These are phyloP conservation scores for Glycine soja DNA, from an alignment of 306 rosid genomes.

Conservation along the genomic window DNA sequence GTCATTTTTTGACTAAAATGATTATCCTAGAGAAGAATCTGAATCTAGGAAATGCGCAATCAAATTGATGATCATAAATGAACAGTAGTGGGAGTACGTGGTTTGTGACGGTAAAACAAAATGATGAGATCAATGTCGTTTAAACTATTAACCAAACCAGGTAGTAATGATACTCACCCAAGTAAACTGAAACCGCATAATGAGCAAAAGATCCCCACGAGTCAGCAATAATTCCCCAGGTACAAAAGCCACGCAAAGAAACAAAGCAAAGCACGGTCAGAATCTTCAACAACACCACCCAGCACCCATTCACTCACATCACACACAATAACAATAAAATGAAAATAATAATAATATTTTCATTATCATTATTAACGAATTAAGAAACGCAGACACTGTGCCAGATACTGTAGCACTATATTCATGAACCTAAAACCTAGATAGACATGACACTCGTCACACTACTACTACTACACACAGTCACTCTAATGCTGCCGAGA, in stretches of 20 bases:
- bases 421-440: not conserved
- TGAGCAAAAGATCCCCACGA: slow-evolving; percentile 55
- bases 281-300: slow-evolving; percentile 45
- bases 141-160: too few species aligned
- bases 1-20: slow-evolving; percentile 34
- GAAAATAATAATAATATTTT: too few species aligned
- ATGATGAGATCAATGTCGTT: too few species aligned
- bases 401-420: not conserved
- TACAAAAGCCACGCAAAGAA: slow-evolving; percentile 46
- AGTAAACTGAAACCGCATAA: slow-evolving; percentile 72
- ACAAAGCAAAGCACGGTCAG: slow-evolving; percentile 58
- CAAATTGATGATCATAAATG: not conserved
- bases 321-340: not conserved
- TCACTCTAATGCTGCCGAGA: too few species aligned
- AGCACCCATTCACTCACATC: not conserved
- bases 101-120: too few species aligned
- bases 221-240: slow-evolving; percentile 63
- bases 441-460: slow-evolving; percentile 28
- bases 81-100: too few species aligned
- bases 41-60: slow-evolving; percentile 46
- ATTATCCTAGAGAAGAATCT: slow-evolving; percentile 49
- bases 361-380: too few species aligned
- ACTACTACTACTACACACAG: not conserved
- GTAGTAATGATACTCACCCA: slow-evolving; percentile 71
- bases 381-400: not conserved